A percentile compares a stretch with the other conserved stretches of the same genome.
Conservation (phyloP, 2,329 filamentous ascomycete species). For the Clarireedia hainanense region DNA sequence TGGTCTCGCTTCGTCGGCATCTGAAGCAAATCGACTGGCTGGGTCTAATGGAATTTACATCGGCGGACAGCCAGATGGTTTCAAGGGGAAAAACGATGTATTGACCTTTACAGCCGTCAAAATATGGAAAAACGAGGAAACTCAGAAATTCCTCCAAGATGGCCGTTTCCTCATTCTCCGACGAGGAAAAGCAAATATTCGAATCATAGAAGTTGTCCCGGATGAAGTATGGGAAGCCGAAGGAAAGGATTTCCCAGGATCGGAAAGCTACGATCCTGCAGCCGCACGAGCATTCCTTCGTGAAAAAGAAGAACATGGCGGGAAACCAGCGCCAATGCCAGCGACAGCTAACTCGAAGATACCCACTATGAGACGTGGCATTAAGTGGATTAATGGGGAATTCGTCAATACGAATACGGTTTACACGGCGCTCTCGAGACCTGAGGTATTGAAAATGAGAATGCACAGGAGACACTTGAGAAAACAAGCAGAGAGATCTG, state of each 20-base stretch:
- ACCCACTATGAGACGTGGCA: too few relatives aligned
- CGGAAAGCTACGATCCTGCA: background rate
- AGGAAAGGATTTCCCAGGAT: conserved; percentile 2
- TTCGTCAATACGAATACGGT: too few relatives aligned
- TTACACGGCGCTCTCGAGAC: too few relatives aligned
- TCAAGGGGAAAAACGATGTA: conserved; percentile 36
- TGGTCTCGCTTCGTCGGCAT: conserved; percentile 48
- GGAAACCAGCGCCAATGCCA: too few relatives aligned
- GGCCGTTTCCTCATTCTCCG: conserved; percentile 50
- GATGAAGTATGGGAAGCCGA: conserved; percentile 36
- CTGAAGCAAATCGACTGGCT: conserved; percentile 53
- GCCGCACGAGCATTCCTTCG: background rate
- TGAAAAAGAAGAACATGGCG: background rate
- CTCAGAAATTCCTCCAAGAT: conserved; percentile 53
- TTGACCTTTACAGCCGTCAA: conserved; percentile 56
- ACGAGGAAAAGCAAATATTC: conserved; percentile 56
- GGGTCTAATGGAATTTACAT: conserved; percentile 51
- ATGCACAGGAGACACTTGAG: too few relatives aligned
- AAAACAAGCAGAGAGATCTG: too few relatives aligned
- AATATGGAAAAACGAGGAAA: conserved; percentile 49
- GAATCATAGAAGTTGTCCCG: conserved; percentile 50
- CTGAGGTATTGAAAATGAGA: too few relatives aligned
- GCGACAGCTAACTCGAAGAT: too few relatives aligned
- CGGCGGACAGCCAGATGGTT: conserved; percentile 40
- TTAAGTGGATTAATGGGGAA: too few relatives aligned